These are phyloP conservation scores for barrel medic (Medicago truncatula) DNA, from an alignment of 306 rosid genomes.

Conservation along the genomic window MtrunA17r5.0-ANR NC_053044.1:45166001-45166500, in stretches of 20 bases:
- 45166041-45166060: slow-evolving; percentile 69
- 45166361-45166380: slow-evolving; percentile 92
- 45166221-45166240: slow-evolving; percentile 50
- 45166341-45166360: slow-evolving; percentile 91
- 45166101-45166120: slow-evolving; percentile 73
- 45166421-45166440: slow-evolving; percentile 87
- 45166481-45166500: slow-evolving; percentile 89
- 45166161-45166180: slow-evolving; percentile 56
- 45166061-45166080: slow-evolving; percentile 80
- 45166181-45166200: slow-evolving; percentile 51
- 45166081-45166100: slow-evolving; percentile 80
- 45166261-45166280: slow-evolving; percentile 87
- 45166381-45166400: slow-evolving; percentile 81
- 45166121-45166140: slow-evolving; percentile 92
- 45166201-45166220: slow-evolving; percentile 64
- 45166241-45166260: slow-evolving; percentile 80
- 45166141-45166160: slow-evolving; percentile 70
- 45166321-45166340: slow-evolving; percentile 96
- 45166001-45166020: slow-evolving; percentile 83
- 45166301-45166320: slow-evolving; percentile 87
- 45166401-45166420: slow-evolving; percentile 79
- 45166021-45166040: slow-evolving; percentile 74
- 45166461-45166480: slow-evolving; percentile 53
- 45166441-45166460: slow-evolving; percentile 68
- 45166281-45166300: slow-evolving; percentile 80